Base-by-base conservation (phyloP, 2,329 filamentous ascomycete species). In the Dothideomycetidae sp. region DNA sequence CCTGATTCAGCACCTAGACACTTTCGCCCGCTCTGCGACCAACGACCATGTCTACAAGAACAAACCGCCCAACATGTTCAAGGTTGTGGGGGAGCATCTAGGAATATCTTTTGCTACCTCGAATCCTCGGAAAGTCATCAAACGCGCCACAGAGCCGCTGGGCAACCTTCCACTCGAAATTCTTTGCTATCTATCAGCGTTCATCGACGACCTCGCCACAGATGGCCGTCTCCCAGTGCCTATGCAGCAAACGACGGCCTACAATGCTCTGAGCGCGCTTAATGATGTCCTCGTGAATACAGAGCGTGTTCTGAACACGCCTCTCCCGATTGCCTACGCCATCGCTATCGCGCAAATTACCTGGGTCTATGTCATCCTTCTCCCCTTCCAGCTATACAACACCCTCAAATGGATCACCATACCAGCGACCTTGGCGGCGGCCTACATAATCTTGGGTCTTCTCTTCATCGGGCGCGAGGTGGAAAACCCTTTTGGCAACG, bases 291-390 rank as follows among this genome's bases (percentile, higher is more conserved):
- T 84, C 47, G 72, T 73, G 11, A 75, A 77, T 41, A 75, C 75
- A 33, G 81, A 90, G 52, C 78, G 83, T 44, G 76, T 92, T 13
- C 71, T 88, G 19, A 81, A 78, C 55, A 92, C 83, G 0, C 83
- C 83, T 1, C 70, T 92, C 0, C 83, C 83, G 2, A 70, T 84
- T 39, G 83, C 82, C 32, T 92, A 92, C 63, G 75, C 72, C 46
- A 90, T 92, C 49, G 74, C 81, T 49, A 86, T 90, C 54, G 75
- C 77, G 13, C 83, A 92, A 55, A 88, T 90, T 52, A 83, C 83
- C 19, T 86, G 81, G 74, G 71, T 85, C 36, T 92, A 90, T 59
- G 75, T 90, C 37, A 61, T 84, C 48, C 67, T 83, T 19, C 68
- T 92, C 1, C 83, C 83, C 4, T 90, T 90, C 67, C 83, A 92